Evolutionary conservation across 2,329 filamentous ascomycete genomes (phyloP), one percentile per base, ranked within the genome.

Genomic region (Pseudocercospora eumusae): DNA sequence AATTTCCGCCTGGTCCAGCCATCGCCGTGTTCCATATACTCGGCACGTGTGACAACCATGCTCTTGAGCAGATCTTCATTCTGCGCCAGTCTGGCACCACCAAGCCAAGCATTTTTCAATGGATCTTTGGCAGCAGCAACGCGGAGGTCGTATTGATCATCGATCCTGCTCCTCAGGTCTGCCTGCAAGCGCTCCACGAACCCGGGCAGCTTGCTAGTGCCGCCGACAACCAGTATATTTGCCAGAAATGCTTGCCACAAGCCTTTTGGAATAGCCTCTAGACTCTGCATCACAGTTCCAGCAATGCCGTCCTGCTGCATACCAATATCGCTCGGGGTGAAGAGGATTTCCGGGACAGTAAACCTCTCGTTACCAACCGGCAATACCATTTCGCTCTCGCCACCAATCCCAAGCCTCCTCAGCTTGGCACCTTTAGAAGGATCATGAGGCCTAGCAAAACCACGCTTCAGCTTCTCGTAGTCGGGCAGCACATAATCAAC

Each of bases 401-500:
- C 74, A 71, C 78, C 77, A 15, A 83, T 76, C 9, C 80, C 78
- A 5, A 82, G 71, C 28, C 79, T 75, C 66, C 81, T 80, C 72
- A 81, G 79, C 66, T 75, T 74, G 23, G 85, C 83, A 45, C 87
- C 83, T 28, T 82, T 78, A 0, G 83, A 78, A 0, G 91, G 85
- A 70, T 96, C 91, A 71, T 93, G 92, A 2, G 92, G 89, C 58
- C 90, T 84, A 28, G 92, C 81, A 56, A 89, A 83, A 1, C 93
- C 93, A 50, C 88, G 81, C 57, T 82, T 83, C 25, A 82, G 76
- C 6, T 78, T 79, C 65, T 87, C 85, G 62, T 88, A 88, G 75
- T 99, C 93, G 0, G 95, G 95, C 1, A 99, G 82, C 20, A 98
- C 88, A 73, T 97, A 99, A 73, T 99, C 93, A 60, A 93, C 88